phyloP scores from a whole-genome alignment of 805 yeast genomes.

The Metschnikowia cubensis region DNA sequence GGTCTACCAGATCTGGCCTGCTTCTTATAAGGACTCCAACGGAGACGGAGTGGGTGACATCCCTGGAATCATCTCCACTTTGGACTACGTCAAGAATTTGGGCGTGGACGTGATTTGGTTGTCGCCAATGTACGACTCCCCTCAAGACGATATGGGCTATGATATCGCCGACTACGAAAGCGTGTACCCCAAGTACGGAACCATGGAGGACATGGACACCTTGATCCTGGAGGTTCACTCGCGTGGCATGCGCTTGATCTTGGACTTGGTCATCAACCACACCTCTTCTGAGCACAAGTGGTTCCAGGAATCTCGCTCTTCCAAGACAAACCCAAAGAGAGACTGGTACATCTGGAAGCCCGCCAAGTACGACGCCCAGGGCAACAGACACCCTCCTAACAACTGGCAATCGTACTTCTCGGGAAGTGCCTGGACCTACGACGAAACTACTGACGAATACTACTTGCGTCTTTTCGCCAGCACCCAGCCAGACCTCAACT shows the following conservation, averaged over 20 bases:
- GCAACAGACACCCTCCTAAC: conserved; percentile 52
- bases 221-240: conserved; percentile 45
- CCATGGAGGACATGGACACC: conserved; percentile 48
- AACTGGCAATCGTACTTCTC: conserved; percentile 53
- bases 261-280: conserved; percentile 59
- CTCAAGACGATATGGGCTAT: conserved; percentile 62
- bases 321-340: conserved; percentile 50
- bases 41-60: conserved; percentile 59
- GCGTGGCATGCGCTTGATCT: conserved; percentile 48
- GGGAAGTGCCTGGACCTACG: conserved; percentile 56
- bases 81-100: conserved; percentile 48
- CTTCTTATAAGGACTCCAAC: conserved; percentile 55
- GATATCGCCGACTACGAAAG: conserved; percentile 53
- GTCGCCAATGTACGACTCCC: conserved; percentile 55
- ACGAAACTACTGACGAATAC: conserved; percentile 51
- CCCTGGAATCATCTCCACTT: conserved; percentile 47
- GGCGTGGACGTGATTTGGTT: conserved; percentile 55
- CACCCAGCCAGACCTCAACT: conserved; percentile 57
- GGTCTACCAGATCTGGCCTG: conserved; percentile 59
- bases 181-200: conserved; percentile 51
- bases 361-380: conserved; percentile 43
- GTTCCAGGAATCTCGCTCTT: conserved; percentile 53
- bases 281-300: conserved; percentile 53
- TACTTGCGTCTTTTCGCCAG: conserved; percentile 51
- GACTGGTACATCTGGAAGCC: conserved; percentile 62